A percentile compares a stretch with the other conserved stretches of the same genome.
Conservation (phyloP, 345 rosid genomes). For the Eucalyptus virginea region DNA sequence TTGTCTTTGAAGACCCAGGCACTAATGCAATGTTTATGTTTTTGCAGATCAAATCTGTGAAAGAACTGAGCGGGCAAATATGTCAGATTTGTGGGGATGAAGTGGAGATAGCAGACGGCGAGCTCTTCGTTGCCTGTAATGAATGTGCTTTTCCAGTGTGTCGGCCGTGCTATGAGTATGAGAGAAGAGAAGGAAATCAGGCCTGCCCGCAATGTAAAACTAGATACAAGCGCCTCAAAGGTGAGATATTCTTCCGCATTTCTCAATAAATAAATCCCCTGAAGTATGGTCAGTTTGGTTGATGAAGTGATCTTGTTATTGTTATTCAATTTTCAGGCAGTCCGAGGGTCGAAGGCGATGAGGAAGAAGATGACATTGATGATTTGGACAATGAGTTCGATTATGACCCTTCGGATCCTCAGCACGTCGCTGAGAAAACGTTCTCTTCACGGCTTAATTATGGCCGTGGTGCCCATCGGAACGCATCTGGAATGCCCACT, state of each 20-base stretch:
- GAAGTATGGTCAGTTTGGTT: not conserved
- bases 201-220: conserved; percentile 98
- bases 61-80: conserved; percentile 80
- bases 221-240: conserved; percentile 79
- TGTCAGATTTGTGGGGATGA: conserved; percentile 93
- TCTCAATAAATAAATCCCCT: not conserved
- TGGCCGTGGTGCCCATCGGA: conserved; percentile 28
- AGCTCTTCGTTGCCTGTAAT: conserved; percentile 91
- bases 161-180: conserved; percentile 88
- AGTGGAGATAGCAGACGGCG: conserved; percentile 59
- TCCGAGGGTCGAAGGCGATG: conserved; percentile 94
- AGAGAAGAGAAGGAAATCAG: conserved; percentile 93
- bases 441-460: not conserved
- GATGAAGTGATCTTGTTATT: not conserved
- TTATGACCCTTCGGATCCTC: conserved; percentile 51
- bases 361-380: conserved; percentile 89
- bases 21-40: not conserved
- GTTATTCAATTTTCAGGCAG: conserved; percentile 37
- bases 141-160: conserved; percentile 99
- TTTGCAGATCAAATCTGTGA: conserved; percentile 74
- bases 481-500: conserved; percentile 23
- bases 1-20: not conserved
- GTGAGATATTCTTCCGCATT: conserved; percentile 15
- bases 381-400: conserved; percentile 90
- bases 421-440: conserved; percentile 31